phyloP scores from a whole-genome alignment of 352 stramenopile species.

The Phytophthora sojae region DNA sequence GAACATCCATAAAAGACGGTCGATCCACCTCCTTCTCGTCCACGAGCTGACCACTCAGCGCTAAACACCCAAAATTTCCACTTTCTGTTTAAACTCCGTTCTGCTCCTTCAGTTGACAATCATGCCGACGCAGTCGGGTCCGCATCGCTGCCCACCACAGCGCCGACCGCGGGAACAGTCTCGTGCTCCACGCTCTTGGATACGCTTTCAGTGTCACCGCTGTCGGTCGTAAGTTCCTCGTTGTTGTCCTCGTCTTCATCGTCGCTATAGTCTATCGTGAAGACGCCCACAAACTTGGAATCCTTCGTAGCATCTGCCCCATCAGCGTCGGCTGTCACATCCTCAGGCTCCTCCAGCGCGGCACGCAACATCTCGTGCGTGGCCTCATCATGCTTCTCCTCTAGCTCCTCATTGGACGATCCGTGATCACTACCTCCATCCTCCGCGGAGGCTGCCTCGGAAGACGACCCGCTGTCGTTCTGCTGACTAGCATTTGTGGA shows the following conservation, averaged over 20 bases:
- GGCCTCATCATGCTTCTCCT: constrained; percentile 47
- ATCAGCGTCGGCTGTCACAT: constrained; percentile 15
- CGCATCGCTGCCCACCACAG: constrained; percentile 20
- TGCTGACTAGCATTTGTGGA: constrained; percentile 48
- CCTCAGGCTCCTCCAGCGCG: constrained; percentile 43
- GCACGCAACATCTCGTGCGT: constrained; percentile 53
- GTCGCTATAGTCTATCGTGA: constrained; percentile 86
- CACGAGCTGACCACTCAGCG: constrained; percentile 10
- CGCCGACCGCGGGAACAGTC: constrained; percentile 11
- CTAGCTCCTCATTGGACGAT: constrained; percentile 57
- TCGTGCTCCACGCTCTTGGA: constrained; percentile 18
- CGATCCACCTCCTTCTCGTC: constrained; percentile 5
- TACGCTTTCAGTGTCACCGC: constrained; percentile 6
- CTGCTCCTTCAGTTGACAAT: constrained; percentile 4
- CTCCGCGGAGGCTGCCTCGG: constrained; percentile 66
- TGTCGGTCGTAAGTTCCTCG: constrained; percentile 10
- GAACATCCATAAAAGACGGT: constrained; percentile 24
- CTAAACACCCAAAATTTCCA: constrained; percentile 25
- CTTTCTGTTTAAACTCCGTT: constrained; percentile 16
- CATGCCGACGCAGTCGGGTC: constrained; percentile 32
- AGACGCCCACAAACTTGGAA: constrained; percentile 72
- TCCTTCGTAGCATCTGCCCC: constrained; percentile 29
- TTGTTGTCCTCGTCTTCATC: constrained; percentile 63
- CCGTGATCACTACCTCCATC: constrained; percentile 71
- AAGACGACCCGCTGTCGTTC: constrained; percentile 69